Percentiles rank a stretch among this genome's conserved stretches.
These are phyloP conservation scores for Xerocomus tenax DNA, from an alignment of 1,284 basidiomycete species.

Conservation along the genomic window DNA sequence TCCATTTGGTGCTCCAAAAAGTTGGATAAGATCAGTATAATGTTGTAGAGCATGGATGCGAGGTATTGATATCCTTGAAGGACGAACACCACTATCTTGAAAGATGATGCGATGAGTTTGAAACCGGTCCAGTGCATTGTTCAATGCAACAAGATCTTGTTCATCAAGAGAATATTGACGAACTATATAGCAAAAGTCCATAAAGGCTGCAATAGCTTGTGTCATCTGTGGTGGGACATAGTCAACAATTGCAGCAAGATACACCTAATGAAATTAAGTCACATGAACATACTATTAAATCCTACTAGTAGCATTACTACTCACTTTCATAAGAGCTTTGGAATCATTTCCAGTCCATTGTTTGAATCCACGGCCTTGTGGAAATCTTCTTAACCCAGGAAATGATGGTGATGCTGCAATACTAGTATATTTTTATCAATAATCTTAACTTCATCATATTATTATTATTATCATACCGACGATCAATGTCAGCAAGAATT, in stretches of 20 bases:
- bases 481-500: neutral
- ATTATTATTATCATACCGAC: neutral
- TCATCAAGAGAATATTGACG: neutral
- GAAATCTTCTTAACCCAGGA: too few species aligned
- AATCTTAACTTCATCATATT: too few species aligned
- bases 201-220: neutral
- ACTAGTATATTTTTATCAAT: too few species aligned
- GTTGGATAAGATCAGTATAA: neutral
- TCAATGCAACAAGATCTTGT: neutral
- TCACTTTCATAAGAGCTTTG: neutral
- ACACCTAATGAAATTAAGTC: too few species aligned
- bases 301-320: too few species aligned
- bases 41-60: neutral
- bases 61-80: neutral
- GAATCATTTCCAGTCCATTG: too few species aligned
- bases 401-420: too few species aligned
- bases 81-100: neutral
- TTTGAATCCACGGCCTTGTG: too few species aligned
- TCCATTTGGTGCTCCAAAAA: neutral
- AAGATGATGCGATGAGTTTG: neutral
- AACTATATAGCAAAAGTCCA: neutral
- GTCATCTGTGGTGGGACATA: neutral
- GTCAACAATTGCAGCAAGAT: neutral
- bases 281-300: too few species aligned
- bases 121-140: neutral